Base-by-base conservation (phyloP, 2,329 filamentous ascomycete species). In the Colletotrichum sp. region DNA sequence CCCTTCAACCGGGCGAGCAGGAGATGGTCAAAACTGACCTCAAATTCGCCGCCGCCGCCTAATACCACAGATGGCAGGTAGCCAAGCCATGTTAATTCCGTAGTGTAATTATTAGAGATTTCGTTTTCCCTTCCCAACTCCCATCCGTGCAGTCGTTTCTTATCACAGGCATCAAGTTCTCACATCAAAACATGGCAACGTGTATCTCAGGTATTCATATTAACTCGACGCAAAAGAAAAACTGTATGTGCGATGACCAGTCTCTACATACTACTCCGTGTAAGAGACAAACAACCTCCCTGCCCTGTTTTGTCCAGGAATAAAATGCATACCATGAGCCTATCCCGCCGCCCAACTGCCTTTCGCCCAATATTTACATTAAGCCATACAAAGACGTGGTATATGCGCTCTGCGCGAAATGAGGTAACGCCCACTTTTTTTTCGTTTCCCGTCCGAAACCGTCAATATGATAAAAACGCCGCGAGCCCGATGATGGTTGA, bases 331-430 rank as follows among this genome's bases (percentile, higher is more conserved):
- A 36, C 26, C 39, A 60, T 65, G n/a, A 69, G 48, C 64, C 39
- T 48, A n/a, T 48, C 60, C 60, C 39, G 18, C 59, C 59, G 57
- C 59, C 24, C 64, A 28, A 36, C 71, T 69, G 65, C 59, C 26
- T 66, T 28, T 43, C 71, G 18, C 34, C 67, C 65, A 34, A 65
- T 76, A 74, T 74, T 66, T 68, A 69, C 70, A 76, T 74, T 69
- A 76, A 73, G 28, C 70, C 74, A 69, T 76, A 74, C 74, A 69
- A 59, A 18, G 64, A 75, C 57, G 48, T 76, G 74, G 70, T 76
- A 75, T 75, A 43, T 69, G 74, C 70, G 64, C 70, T 69, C 71
- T 65, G 74, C 70, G 71, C 74, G 21, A 59, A 59, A 59, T 48
- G 60, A 63, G 30, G 52, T 43, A 75, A 73, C 64, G 70, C 70